Evolutionary conservation across 768 basidiomycete species (phyloP).

Genomic region (Cystobasidiopsis lactophilus): DNA sequence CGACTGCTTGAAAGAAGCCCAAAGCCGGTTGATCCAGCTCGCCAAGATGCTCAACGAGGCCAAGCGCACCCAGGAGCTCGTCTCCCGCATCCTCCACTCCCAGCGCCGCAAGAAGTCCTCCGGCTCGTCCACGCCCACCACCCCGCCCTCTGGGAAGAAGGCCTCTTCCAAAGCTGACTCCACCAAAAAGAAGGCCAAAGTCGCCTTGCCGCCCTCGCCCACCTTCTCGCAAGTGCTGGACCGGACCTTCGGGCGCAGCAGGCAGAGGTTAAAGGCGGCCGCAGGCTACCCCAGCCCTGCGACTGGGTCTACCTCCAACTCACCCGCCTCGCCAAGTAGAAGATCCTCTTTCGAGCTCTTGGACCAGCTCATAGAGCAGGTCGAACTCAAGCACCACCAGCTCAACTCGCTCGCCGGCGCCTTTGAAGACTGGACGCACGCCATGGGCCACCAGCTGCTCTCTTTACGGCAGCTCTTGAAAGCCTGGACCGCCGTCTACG

Average conservation of each 20-base stretch:
- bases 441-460: too few relatives aligned
- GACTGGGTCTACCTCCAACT: too few relatives aligned
- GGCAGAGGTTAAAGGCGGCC: not conserved
- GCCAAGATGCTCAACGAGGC: constrained; percentile 21
- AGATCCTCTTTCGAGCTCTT: too few relatives aligned
- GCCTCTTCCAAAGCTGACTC: not conserved
- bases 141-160: not conserved
- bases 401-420: too few relatives aligned
- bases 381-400: too few relatives aligned
- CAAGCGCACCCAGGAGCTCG: constrained; percentile 17
- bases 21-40: constrained; percentile 15
- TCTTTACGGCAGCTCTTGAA: too few relatives aligned
- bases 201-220: not conserved
- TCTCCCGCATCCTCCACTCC: constrained; percentile 10
- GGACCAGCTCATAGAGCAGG: too few relatives aligned
- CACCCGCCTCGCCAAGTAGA: not conserved
- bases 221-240: not conserved
- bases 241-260: not conserved
- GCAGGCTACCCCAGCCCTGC: too few relatives aligned
- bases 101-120: constrained; percentile 2
- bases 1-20: constrained; percentile 9
- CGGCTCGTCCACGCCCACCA: constrained; percentile 1
- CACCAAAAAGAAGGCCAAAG: not conserved
- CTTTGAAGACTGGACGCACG: too few relatives aligned
- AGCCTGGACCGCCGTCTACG: too few relatives aligned